phyloP scores from a whole-genome alignment of 805 yeast species.

The Sugiyamaella lignohabitans region DNA sequence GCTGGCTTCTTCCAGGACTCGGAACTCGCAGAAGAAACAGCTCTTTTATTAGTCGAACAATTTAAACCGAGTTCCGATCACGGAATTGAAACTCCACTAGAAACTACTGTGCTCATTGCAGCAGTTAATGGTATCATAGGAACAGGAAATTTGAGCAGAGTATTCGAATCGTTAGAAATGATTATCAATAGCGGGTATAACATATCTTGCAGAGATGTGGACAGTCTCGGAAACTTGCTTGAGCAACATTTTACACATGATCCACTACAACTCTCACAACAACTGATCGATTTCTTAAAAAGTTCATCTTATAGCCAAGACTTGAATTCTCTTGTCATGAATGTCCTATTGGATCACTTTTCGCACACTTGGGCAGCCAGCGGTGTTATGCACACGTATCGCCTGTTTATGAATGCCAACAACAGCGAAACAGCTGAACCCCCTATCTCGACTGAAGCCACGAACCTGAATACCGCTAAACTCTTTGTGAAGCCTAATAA shows the following conservation, averaged over 20 bases:
- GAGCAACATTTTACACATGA: background rate
- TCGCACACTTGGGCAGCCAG: slow-evolving; percentile 2
- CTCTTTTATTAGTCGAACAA: background rate
- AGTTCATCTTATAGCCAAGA: background rate
- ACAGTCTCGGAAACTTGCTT: too few species aligned
- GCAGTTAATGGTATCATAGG: background rate
- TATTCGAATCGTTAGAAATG: background rate
- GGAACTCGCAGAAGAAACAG: background rate
- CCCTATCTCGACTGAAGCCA: too few species aligned
- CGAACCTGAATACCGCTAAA: too few species aligned
- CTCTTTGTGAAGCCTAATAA: slow-evolving; percentile 11
- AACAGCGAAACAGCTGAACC: too few species aligned
- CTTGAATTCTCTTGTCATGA: slow-evolving; percentile 9
- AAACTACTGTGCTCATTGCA: background rate
- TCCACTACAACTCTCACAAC: background rate
- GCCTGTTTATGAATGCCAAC: background rate
- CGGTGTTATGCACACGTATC: slow-evolving; percentile 9
- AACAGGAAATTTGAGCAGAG: background rate
- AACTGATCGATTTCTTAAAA: background rate
- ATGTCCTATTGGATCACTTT: slow-evolving; percentile 7
- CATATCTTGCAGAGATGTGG: background rate
- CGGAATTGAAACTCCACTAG: background rate
- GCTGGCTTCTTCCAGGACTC: background rate
- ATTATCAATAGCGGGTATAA: background rate
- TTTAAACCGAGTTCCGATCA: background rate